Evolutionary conservation across 768 basidiomycete genomes (phyloP).

Genomic region (Amanita exitialis): DNA sequence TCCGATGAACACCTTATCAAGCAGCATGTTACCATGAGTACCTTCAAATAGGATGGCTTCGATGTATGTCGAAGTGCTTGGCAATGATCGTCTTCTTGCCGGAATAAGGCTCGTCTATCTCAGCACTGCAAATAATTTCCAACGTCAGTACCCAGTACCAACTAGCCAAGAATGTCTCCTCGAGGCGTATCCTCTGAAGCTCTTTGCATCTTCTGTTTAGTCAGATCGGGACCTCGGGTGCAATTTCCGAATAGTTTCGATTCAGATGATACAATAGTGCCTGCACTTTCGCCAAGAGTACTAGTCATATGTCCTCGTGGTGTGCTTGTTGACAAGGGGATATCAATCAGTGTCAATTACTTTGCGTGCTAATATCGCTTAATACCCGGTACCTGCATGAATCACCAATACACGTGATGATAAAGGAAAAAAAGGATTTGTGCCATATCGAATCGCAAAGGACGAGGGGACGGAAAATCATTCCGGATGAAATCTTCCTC

Average conservation of each 20-base stretch:
- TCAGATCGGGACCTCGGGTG: not conserved
- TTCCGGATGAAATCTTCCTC: not conserved
- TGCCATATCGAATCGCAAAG: not conserved
- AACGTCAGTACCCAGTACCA: slow-evolving; percentile 49
- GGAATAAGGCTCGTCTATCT: slow-evolving; percentile 26
- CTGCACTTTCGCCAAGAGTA: too few relatives aligned
- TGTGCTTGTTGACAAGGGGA: too few relatives aligned
- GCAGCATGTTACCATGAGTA: slow-evolving; percentile 13
- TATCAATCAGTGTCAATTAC: too few relatives aligned
- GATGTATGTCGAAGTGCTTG: slow-evolving; percentile 44
- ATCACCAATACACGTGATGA: not conserved
- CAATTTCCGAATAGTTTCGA: too few relatives aligned
- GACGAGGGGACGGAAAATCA: not conserved
- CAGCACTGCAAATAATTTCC: slow-evolving; percentile 49
- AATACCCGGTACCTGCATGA: too few relatives aligned
- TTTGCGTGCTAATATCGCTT: too few relatives aligned
- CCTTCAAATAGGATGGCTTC: slow-evolving; percentile 32
- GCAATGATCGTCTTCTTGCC: slow-evolving; percentile 39
- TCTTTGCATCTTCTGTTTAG: too few relatives aligned
- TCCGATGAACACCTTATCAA: not conserved
- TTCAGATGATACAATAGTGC: too few relatives aligned
- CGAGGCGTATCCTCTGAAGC: too few relatives aligned
- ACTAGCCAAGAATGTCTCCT: slow-evolving; percentile 3
- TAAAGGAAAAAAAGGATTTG: not conserved
- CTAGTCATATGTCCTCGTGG: too few relatives aligned